phyloP scores from a whole-genome alignment of 192 early-diverging fungal species.

The Rhizoclosmatium globosum region DNA sequence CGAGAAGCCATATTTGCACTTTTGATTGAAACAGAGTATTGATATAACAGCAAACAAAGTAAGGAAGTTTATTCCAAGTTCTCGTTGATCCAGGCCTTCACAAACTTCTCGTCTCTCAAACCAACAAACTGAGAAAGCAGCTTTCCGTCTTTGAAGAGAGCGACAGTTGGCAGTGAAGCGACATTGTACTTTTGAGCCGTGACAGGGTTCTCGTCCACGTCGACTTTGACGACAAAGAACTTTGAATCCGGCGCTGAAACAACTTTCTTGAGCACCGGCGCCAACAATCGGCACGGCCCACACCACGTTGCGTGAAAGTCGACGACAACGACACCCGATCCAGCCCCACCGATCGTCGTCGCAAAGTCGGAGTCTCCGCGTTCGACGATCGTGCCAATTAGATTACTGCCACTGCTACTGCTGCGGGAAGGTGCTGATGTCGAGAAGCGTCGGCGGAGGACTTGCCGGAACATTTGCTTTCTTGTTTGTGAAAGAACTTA shows the following conservation, averaged over 20 bases:
- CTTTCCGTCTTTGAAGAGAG: slow-evolving; percentile 71
- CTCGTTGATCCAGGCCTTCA: slow-evolving; percentile 63
- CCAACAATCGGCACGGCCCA: slow-evolving; percentile 81
- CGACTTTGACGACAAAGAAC: slow-evolving; percentile 76
- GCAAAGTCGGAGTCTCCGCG: slow-evolving; percentile 68
- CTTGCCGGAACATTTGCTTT: too few species aligned
- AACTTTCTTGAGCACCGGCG: slow-evolving; percentile 70
- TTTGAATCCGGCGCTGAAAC: slow-evolving; percentile 67
- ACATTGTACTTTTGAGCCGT: slow-evolving; percentile 72
- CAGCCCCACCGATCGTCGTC: slow-evolving; percentile 61
- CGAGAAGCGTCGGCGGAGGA: too few species aligned
- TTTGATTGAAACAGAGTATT: neutral
- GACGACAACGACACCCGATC: slow-evolving; percentile 73
- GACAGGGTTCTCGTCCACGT: slow-evolving; percentile 74
- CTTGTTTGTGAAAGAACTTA: too few species aligned
- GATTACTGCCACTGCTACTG: too few species aligned
- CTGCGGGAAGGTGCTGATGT: too few species aligned
- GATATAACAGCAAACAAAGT: neutral
- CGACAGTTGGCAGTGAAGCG: slow-evolving; percentile 78
- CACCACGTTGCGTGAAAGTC: slow-evolving; percentile 92
- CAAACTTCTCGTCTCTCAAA: slow-evolving; percentile 54
- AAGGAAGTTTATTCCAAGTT: neutral
- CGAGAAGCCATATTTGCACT: neutral
- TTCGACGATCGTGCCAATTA: slow-evolving; percentile 61
- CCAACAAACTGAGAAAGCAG: slow-evolving; percentile 75